Percentiles rank a stretch among this genome's conserved stretches.
These are phyloP conservation scores for Hypoxylon lienhwacheense DNA, from an alignment of 495 filamentous ascomycete genomes.

Conservation along the genomic window DNA sequence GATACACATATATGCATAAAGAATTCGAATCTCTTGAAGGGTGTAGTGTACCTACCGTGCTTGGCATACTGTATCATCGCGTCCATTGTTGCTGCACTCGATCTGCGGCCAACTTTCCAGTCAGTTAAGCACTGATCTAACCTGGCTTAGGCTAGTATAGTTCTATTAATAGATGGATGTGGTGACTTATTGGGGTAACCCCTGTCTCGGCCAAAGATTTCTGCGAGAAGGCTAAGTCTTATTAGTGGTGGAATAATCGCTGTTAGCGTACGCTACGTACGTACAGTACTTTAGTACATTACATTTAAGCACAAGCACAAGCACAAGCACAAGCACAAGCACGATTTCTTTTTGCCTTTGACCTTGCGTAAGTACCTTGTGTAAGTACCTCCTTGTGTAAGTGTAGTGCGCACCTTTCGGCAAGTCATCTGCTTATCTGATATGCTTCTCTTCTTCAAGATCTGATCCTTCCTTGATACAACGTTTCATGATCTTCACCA, in stretches of 20 bases:
- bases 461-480: constrained; percentile 34
- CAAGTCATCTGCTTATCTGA: constrained; percentile 32
- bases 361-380: too few relatives aligned
- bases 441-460: constrained; percentile 24
- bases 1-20: too few relatives aligned
- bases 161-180: constrained; percentile 26
- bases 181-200: constrained; percentile 2
- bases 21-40: too few relatives aligned
- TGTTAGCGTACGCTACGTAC: too few relatives aligned
- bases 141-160: constrained; percentile 11
- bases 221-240: constrained; percentile 15
- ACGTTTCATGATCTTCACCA: constrained; percentile 37
- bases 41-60: constrained; percentile 6
- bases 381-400: too few relatives aligned
- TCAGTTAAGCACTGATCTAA: constrained; percentile 15
- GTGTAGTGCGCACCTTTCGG: constrained; percentile 3
- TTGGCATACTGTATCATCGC: constrained; percentile 4
- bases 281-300: too few relatives aligned
- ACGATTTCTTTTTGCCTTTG: too few relatives aligned
- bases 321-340: too few relatives aligned
- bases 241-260: too few relatives aligned
- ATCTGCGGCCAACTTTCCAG: constrained; percentile 12
- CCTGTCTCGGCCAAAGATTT: constrained; percentile 30
- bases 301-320: too few relatives aligned
- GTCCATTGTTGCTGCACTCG: constrained; percentile 8